phyloP scores from a whole-genome alignment of 2,329 filamentous ascomycete genomes.

The Dactylellina drechsleri region DNA sequence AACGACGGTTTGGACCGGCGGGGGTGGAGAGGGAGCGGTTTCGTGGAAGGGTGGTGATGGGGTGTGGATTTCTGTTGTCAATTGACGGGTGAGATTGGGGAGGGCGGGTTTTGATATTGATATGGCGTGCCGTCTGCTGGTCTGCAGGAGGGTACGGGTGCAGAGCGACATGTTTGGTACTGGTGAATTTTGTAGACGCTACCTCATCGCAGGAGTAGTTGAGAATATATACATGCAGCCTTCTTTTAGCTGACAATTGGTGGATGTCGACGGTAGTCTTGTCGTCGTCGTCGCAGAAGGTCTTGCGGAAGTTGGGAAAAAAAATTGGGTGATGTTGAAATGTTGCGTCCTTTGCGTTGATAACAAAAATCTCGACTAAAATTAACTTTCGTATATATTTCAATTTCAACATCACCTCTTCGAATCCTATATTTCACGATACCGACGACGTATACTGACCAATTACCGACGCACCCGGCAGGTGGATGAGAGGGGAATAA shows the following conservation, averaged over 20 bases:
- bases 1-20: constrained; percentile 14
- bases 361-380: constrained; percentile 38
- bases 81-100: constrained; percentile 41
- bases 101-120: constrained; percentile 46
- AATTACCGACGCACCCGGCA: constrained; percentile 5
- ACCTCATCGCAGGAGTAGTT: constrained; percentile 24
- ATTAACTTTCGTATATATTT: constrained; percentile 7
- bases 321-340: constrained; percentile 7
- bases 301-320: constrained; percentile 15
- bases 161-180: constrained; percentile 38
- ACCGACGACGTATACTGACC: neutral
- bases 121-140: constrained; percentile 28
- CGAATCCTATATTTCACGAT: neutral
- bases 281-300: neutral
- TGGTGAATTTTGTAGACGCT: neutral
- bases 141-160: constrained; percentile 38
- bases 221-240: neutral
- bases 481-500: constrained; percentile 17
- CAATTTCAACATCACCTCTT: constrained; percentile 19
- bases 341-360: constrained; percentile 52
- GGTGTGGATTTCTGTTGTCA: constrained; percentile 47
- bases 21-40: constrained; percentile 38
- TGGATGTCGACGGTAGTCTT: neutral
- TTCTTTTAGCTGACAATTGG: constrained; percentile 13
- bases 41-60: constrained; percentile 27